Evolutionary conservation across 805 yeast species (phyloP).

Genomic region (Zygosaccharomyces gambellarensis): DNA sequence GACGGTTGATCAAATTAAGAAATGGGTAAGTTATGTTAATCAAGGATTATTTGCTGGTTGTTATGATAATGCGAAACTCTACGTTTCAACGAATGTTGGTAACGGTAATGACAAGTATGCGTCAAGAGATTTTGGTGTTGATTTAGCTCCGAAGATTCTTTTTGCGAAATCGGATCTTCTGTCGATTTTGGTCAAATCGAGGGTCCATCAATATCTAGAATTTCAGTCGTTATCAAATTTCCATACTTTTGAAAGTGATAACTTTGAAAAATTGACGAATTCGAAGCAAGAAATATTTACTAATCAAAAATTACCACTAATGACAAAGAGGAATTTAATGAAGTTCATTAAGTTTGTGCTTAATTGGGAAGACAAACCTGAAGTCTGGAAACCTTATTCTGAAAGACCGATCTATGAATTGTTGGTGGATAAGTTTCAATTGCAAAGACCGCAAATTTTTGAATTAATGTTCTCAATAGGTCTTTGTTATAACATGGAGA

Average conservation of each 20-base stretch:
- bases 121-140: slow-evolving; percentile 79
- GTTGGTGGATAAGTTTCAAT: slow-evolving; percentile 58
- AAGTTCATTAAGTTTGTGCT: slow-evolving; percentile 84
- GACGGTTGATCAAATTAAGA: slow-evolving; percentile 76
- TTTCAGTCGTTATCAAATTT: slow-evolving; percentile 83
- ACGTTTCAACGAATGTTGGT: slow-evolving; percentile 61
- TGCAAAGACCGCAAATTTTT: slow-evolving; percentile 67
- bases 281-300: slow-evolving; percentile 93
- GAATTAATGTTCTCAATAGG: slow-evolving; percentile 88
- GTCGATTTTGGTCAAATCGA: slow-evolving; percentile 68
- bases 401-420: slow-evolving; percentile 56
- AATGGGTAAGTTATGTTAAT: slow-evolving; percentile 77
- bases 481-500: slow-evolving; percentile 55
- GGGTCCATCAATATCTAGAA: slow-evolving; percentile 88
- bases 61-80: slow-evolving; percentile 68
- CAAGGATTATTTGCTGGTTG: slow-evolving; percentile 30
- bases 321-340: slow-evolving; percentile 77
- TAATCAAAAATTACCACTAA: slow-evolving; percentile 68
- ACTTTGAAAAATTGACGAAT: slow-evolving; percentile 78
- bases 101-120: slow-evolving; percentile 35
- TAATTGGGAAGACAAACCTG: slow-evolving; percentile 57
- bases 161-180: slow-evolving; percentile 89
- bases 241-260: slow-evolving; percentile 91
- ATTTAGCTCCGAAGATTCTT: slow-evolving; percentile 77
- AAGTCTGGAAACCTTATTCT: slow-evolving; percentile 52